Percentiles rank a stretch among this genome's conserved stretches.
Evolutionary conservation across 306 rosid species (phyloP).

Genomic region (Trifolium subterraneum): DNA sequence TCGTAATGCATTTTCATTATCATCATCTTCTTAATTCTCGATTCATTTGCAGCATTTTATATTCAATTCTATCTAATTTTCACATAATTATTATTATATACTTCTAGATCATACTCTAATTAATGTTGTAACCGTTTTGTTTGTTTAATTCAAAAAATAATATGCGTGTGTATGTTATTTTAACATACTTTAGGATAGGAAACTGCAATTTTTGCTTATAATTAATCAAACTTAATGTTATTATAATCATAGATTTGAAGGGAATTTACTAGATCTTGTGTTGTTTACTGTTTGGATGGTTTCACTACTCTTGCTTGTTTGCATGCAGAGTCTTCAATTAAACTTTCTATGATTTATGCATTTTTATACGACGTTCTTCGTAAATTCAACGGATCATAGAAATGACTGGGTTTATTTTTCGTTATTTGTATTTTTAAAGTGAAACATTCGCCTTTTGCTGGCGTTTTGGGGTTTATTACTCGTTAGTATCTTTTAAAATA

Average conservation of each 20-base stretch:
- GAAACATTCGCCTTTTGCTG: not conserved
- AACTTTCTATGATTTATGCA: not conserved
- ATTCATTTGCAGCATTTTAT: too few relatives aligned
- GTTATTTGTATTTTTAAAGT: not conserved
- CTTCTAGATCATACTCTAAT: too few relatives aligned
- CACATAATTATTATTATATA: too few relatives aligned
- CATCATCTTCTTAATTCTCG: too few relatives aligned
- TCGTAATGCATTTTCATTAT: not conserved
- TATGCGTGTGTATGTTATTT: too few relatives aligned
- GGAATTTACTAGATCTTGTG: slow-evolving; percentile 16
- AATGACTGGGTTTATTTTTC: slow-evolving; percentile 4
- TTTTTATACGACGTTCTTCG: not conserved
- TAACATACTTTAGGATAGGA: too few relatives aligned
- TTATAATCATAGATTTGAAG: not conserved
- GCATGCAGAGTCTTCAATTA: not conserved
- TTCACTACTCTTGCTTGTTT: not conserved
- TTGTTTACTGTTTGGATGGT: not conserved
- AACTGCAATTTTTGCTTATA: too few relatives aligned
- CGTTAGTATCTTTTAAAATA: not conserved
- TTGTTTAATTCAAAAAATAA: too few relatives aligned
- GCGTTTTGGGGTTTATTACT: not conserved
- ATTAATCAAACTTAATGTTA: too few relatives aligned
- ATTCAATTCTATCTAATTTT: too few relatives aligned
- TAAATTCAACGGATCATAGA: not conserved
- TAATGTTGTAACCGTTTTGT: too few relatives aligned